phyloP scores from a whole-genome alignment of 2,329 filamentous ascomycete genomes.

The Aspergillus sergii region DNA sequence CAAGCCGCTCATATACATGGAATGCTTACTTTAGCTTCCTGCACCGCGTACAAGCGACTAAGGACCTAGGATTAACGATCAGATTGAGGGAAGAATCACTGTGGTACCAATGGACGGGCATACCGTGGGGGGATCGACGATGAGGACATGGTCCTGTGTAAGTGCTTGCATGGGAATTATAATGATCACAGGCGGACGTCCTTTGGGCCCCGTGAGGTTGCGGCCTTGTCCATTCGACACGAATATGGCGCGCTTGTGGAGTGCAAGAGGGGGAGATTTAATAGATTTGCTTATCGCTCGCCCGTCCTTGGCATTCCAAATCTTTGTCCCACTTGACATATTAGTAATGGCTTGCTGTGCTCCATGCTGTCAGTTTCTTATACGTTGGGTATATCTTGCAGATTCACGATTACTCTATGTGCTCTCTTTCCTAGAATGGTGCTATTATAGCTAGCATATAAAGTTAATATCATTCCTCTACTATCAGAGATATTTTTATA shows the following conservation, averaged over 20 bases:
- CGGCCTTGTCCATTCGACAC: background rate
- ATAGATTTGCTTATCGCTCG: background rate
- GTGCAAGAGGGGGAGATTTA: background rate
- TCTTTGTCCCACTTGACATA: background rate
- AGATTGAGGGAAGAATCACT: fast-evolving
- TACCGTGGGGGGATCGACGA: background rate
- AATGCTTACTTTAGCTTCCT: background rate
- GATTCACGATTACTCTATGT: no score
- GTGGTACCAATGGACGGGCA: background rate
- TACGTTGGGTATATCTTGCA: no score
- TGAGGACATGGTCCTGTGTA: background rate
- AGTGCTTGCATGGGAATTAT: background rate
- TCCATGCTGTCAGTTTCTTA: no score
- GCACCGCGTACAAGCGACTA: background rate
- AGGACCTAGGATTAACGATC: background rate
- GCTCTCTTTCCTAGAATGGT: no score
- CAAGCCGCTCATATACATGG: background rate
- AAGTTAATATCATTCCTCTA: no score
- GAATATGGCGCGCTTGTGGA: background rate
- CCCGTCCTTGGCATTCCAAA: background rate
- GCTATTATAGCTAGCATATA: no score
- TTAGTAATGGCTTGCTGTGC: no score
- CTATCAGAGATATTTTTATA: no score
- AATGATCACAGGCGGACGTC: no score
- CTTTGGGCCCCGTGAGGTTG: background rate